Base-by-base conservation (phyloP, 1,284 basidiomycete genomes). In the Apiotrichum brassicae region DNA sequence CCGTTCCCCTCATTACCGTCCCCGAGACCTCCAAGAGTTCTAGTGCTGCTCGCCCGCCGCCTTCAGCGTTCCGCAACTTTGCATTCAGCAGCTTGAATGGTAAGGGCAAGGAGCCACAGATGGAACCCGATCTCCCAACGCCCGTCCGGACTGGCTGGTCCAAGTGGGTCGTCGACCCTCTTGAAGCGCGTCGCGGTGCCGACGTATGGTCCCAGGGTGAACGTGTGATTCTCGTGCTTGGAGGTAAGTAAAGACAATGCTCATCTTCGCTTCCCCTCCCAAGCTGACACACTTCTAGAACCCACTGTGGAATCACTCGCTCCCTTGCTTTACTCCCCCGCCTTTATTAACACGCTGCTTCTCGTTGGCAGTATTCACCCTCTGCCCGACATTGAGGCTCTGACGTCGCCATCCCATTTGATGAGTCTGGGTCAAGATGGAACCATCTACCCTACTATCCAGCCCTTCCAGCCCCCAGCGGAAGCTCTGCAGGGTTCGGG, bases 381-480 rank as follows among this genome's bases (percentile, higher is more conserved):
- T 4, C 25, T 56, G 2, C 60, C 63, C 12, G 58, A 60, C 23
- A 63, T 70, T 23, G 59, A 68, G 40, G 59, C 61, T 3, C 56
- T 67, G n/a, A 53, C 53, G 6, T 65, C 63, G 3, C 63, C 65
- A 6, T 63, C 63, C 6, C 53, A 64, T 33, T 57, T 66, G 23
- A 48, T 64, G 38, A 50, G 50, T n/a, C 7, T 41, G 30, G 38
- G 43, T 7, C 48, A 57, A 3, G 39, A 51, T 11, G 55, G 53
- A 22, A 59, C 56, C 9, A 62, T 67, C 23, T 65, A 63, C 50
- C 67, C 65, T 7, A 60, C 56, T 2, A 36, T 70, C 11, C 63
- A 66, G 48, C 57, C 61, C 1, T 64, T 66, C 49, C 46, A 51
- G n/a, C 46, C 40, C n/a, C 32, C 54, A 1, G 12, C 49, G 12